Base-by-base conservation (phyloP, 2,329 filamentous ascomycete genomes). In the Tolypocladium guangdongense region DNA sequence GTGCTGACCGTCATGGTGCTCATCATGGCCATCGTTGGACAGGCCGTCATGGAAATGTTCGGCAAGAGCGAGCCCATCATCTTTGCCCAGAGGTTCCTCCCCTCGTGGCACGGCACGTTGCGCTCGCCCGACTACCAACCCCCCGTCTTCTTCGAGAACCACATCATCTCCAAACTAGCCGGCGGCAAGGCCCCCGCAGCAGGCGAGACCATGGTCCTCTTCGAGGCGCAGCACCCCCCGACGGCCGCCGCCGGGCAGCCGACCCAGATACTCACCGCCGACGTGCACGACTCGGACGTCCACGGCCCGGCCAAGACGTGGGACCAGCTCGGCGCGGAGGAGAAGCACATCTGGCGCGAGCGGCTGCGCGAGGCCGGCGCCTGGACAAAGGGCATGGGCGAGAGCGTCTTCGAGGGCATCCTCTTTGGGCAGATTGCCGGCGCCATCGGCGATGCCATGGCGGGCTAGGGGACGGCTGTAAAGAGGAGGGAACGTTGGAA, bases 381-480 rank as follows among this genome's bases (percentile, higher is more conserved):
- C 58, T 95, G 88, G 89, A 80, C 81, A n/a, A 83, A 85, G 64
- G 77, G 81, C 38, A 87, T 92, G 75, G 87, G 88, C 3, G 88
- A 92, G 72, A 77, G 75, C 11, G 80, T 93, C 33, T 78, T 95
- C 60, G 83, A 84, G 69, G 87, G 88, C 3, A 80, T 95, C 35
- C 72, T 95, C 57, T 95, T 95, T 69, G 81, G 83, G 22, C 80
- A 90, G 69, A 74, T 88, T 58, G 86, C 80, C 1, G 85, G 80
- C 2, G 71, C 76, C 51, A 80, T 87, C 18, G 79, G 82, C 6
- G 72, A 71, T 33, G 73, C 76, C 48, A 71, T 80, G 51, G 73
- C 65, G 37, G 73, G 62, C 52, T 76, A 62, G 67, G 20, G 18
- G 61, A 50, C 32, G 18, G 4, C 11, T 8, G 14, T 2, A 7